Conservation (phyloP, 148 eudicot genomes). For the Nepenthes mirabilis region DNA sequence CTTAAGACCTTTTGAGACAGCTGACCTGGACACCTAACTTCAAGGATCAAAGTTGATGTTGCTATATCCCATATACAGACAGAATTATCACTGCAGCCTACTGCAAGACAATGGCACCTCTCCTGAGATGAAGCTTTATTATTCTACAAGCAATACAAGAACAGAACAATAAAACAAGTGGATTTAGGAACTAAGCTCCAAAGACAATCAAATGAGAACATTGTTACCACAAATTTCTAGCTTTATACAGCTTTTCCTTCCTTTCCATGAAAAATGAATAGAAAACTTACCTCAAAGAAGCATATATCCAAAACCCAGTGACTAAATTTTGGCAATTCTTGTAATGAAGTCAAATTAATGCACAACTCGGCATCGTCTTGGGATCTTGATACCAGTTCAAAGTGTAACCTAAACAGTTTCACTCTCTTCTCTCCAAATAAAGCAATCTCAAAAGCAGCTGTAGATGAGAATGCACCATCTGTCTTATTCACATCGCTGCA, state of each 20-base stretch:
- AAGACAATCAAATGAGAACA: neutral
- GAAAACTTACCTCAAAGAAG: conserved; percentile 41
- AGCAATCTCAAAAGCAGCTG: conserved; percentile 25
- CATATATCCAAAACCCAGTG: conserved; percentile 86
- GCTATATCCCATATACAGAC: conserved; percentile 56
- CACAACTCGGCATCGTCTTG: conserved; percentile 4
- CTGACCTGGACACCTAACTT: conserved; percentile 59
- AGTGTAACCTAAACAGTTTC: conserved; percentile 39
- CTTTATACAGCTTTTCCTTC: neutral
- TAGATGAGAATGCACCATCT: conserved; percentile 3
- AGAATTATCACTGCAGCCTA: conserved; percentile 86
- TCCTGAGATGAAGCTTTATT: conserved; percentile 15
- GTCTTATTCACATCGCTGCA: conserved; percentile 3
- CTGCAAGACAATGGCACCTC: conserved; percentile 35
- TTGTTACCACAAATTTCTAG: neutral
- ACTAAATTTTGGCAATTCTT: conserved; percentile 46
- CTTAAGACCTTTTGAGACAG: neutral
- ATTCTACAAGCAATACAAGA: conserved; percentile 25
- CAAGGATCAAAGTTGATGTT: conserved; percentile 14
- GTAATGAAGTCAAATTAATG: conserved; percentile 22
- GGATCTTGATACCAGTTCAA: conserved; percentile 9
- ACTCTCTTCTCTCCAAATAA: conserved; percentile 79
- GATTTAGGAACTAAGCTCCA: neutral
- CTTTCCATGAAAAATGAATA: neutral
- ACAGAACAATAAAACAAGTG: conserved; percentile 1